phyloP scores from a whole-genome alignment of 345 rosid species.

The Eucalyptus erythrocorys region DNA sequence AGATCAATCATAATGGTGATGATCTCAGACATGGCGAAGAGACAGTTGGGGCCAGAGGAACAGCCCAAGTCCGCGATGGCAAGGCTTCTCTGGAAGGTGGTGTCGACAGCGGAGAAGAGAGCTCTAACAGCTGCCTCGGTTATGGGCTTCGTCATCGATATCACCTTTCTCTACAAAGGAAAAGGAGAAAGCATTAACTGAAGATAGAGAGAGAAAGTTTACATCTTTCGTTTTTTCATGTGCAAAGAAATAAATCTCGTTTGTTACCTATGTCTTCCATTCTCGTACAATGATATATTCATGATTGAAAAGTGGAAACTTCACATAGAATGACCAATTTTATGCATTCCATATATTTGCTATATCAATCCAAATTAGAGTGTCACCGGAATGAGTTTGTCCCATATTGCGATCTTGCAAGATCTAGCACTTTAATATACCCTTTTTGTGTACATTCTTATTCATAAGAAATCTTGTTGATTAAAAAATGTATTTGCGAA shows the following conservation, averaged over 20 bases:
- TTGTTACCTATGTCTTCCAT: neutral
- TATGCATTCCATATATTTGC: neutral
- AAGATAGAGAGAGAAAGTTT: neutral
- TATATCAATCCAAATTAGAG: neutral
- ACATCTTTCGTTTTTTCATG: neutral
- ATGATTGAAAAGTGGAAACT: neutral
- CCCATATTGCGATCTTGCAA: neutral
- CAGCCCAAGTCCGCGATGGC: neutral
- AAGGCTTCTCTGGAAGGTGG: neutral
- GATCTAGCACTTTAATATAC: neutral
- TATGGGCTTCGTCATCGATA: neutral
- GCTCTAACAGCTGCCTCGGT: neutral
- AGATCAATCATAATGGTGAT: conserved; percentile 5
- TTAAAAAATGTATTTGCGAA: too few relatives aligned
- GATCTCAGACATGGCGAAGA: neutral
- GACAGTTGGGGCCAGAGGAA: neutral
- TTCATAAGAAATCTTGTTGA: too few relatives aligned
- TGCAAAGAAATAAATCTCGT: neutral
- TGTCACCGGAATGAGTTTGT: neutral
- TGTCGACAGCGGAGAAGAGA: neutral
- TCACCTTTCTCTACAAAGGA: neutral
- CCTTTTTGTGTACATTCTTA: too few relatives aligned
- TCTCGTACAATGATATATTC: neutral
- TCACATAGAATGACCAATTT: neutral
- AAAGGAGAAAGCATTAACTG: neutral